phyloP scores from a whole-genome alignment of 192 early-diverging fungal genomes.

The Chytriomyces hyalinus region DNA sequence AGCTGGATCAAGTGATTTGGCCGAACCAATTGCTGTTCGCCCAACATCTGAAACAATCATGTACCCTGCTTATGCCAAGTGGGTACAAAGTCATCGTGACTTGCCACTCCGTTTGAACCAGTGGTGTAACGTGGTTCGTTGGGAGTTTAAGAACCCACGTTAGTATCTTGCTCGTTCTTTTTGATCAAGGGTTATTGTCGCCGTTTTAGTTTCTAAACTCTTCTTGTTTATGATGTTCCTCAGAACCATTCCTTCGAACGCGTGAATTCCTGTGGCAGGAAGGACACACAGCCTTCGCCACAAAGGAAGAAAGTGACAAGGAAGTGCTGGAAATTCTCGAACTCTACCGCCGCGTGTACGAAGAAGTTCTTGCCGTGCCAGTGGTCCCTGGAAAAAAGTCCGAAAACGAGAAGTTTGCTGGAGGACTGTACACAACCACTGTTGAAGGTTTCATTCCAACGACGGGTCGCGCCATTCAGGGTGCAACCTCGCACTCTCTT shows the following conservation, averaged over 20 bases:
- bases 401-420: constrained; percentile 99
- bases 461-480: constrained; percentile 98
- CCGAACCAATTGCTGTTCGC: constrained; percentile 96
- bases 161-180: constrained; percentile 41
- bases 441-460: constrained; percentile 97
- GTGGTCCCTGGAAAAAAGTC: constrained; percentile 97
- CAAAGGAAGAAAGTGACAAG: constrained; percentile 80
- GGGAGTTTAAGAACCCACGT: constrained; percentile 99
- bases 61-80: constrained; percentile 98
- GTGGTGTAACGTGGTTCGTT: constrained; percentile 99
- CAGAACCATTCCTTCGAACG: constrained; percentile 95
- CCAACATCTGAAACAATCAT: constrained; percentile 99
- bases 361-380: constrained; percentile 95
- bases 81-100: constrained; percentile 97
- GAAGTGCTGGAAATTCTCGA: constrained; percentile 93
- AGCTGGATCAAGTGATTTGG: constrained; percentile 89
- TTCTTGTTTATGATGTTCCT: neutral
- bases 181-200: neutral
- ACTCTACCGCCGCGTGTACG: constrained; percentile 95
- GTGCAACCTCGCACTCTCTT: constrained; percentile 96
- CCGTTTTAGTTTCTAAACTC: neutral
- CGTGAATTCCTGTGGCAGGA: constrained; percentile 99
- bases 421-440: constrained; percentile 96
- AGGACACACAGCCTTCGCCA: constrained; percentile 96
- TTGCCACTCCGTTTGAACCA: constrained; percentile 96